Evolutionary conservation across 1,284 basidiomycete species (phyloP), one percentile per base, ranked within the genome.

Genomic region (Apiotrichum veenhuisii): DNA sequence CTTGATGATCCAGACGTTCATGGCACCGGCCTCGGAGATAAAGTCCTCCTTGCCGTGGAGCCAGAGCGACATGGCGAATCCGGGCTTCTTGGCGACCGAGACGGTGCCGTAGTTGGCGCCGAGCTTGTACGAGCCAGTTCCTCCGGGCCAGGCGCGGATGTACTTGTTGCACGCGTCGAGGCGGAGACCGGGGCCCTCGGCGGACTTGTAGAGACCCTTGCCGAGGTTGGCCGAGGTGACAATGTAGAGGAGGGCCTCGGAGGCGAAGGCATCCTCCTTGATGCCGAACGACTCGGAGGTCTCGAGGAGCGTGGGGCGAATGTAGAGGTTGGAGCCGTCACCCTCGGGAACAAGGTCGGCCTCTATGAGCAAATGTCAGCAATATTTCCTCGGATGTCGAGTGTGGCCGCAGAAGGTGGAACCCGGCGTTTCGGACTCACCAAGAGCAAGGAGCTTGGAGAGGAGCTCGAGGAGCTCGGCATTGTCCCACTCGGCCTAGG

Each of bases 71-170:
- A 75, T 75, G 52, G 67, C 65, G 58, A 67, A 75, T 36, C 72
- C 73, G 17, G 65, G 65, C 62, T 71, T 68, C 63, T 74, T 74
- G 34, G 73, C 70, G 37, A 73, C 65, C 30, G 63, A 66, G 34
- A 74, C 72, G 47, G 72, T 71, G 46, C 73, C 73, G 59, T 74
- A 74, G 60, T 76, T 74, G 26, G 74, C 74, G 20, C 74, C 74
- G 37, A 76, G 63, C 67, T 74, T 74, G 65, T 69, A 76, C 45
- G 61, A 65, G 23, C 72, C 72, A 18, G 70, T 71, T 46, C 72
- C 74, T 63, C 72, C 71, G 10, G 72, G 70, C 72, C 72, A 76
- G 51, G 74, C 74, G 58, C 72, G 64, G 59, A 74, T 73, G 58
- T 61, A 72, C 52, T 76, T 57, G 47, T 65, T 69, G 57, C 68